A percentile compares a stretch with the other conserved stretches of the same genome.
Conservation (phyloP, 2,329 filamentous ascomycete species). For the Hypoxylon sp. region DNA sequence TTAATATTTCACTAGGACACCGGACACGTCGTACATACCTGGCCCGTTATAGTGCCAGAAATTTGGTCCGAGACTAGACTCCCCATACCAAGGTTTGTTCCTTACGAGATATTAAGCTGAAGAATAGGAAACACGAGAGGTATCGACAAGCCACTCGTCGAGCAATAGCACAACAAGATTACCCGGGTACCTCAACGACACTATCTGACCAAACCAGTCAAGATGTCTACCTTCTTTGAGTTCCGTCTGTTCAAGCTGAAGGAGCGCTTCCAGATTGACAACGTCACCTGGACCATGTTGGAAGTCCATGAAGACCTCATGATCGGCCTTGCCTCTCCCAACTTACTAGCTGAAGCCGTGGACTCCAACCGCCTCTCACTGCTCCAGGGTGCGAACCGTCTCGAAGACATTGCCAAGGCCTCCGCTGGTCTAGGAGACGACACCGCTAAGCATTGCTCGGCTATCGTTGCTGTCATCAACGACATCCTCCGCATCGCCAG, state of each 20-base stretch:
- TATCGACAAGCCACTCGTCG: background rate
- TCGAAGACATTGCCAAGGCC: background rate
- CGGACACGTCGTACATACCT: too few relatives aligned
- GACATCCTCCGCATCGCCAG: background rate
- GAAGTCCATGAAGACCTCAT: background rate
- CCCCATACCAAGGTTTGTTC: background rate
- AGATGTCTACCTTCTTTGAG: background rate
- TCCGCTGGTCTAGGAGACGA: background rate
- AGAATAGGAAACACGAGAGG: too few relatives aligned
- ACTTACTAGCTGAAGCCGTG: background rate
- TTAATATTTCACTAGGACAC: too few relatives aligned
- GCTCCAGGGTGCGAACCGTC: background rate
- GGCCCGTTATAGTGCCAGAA: background rate
- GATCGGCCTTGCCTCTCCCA: too few relatives aligned
- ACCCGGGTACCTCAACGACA: background rate
- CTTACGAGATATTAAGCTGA: background rate
- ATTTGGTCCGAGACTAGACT: background rate
- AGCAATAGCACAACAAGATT: background rate
- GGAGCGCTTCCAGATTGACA: background rate
- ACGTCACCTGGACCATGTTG: background rate
- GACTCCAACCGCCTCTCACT: background rate
- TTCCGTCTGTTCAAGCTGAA: background rate
- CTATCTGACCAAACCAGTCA: background rate
- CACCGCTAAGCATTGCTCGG: background rate
- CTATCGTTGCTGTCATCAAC: background rate